Base-by-base conservation (phyloP, 495 filamentous ascomycete genomes). In the Hypoxylon subgilvum region DNA sequence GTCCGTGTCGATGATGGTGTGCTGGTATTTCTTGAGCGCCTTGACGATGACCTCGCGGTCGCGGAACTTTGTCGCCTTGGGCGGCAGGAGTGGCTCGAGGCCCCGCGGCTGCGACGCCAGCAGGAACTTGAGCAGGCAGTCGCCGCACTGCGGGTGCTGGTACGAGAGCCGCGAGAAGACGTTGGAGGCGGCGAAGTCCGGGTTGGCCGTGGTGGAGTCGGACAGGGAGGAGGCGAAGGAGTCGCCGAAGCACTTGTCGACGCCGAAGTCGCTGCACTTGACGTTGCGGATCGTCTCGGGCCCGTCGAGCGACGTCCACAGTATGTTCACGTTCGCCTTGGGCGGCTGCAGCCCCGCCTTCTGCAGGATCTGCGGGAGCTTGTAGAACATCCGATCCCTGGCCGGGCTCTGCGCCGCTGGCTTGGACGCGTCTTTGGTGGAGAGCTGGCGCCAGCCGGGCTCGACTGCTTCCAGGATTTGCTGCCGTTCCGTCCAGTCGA, bases 291-390 rank as follows among this genome's bases (percentile, higher is more conserved):
- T 74, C 31, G 70, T 69, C 19, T 57, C 48, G 2, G 74, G 74
- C 0, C 74, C 74, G 54, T 77, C 74, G 10, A 76, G 49, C 6
- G 73, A 73, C 6, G 74, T 77, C 74, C 74, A 77, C n/a, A 68
- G 54, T 1, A 74, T 44, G 41, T 77, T 72, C 3, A 72, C 61
- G 55, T 77, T 76, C 28, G 67, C 73, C 21, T 68, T 65, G 6
- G 74, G 74, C 0, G 73, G 57, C 49, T 77, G 48, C 6, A 77
- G 62, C 0, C 74, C 74, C 1, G 72, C 74, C 30, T 66, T 47
- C 25, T 65, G 65, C 0, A 74, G 70, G 14, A 68, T 49, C 35
- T 73, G 52, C 17, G 52, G 52, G 0, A 76, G 52, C 32, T 67
- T 67, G 57, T 74, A 75, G 63, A 62, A 74, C 57, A 71, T 72